phyloP scores from a whole-genome alignment of 345 rosid species.

The Kernera saxatilis region DNA sequence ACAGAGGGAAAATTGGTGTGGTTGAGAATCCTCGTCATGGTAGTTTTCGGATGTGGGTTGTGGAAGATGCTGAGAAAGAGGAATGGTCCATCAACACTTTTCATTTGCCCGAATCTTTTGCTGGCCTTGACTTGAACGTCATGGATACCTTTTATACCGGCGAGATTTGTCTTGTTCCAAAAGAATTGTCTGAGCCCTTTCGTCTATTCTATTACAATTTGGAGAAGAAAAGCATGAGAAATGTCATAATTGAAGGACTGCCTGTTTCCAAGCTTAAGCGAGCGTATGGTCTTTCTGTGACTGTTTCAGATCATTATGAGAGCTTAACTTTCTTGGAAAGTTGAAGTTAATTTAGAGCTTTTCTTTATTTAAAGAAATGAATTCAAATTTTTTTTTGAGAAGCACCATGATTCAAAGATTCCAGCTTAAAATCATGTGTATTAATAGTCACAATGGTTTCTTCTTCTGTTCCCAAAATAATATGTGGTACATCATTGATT shows the following conservation, averaged over 20 bases:
- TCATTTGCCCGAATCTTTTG: not conserved
- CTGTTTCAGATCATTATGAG: too few species aligned
- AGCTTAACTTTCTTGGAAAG: too few species aligned
- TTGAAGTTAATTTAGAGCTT: too few species aligned
- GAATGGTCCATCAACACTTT: not conserved
- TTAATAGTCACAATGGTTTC: too few species aligned
- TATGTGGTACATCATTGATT: too few species aligned
- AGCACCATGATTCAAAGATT: too few species aligned
- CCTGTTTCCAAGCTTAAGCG: not conserved
- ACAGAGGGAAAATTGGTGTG: not conserved
- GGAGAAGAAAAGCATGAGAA: not conserved
- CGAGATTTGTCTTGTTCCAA: slow-evolving; percentile 1
- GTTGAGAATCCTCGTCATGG: not conserved
- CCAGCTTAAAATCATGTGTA: too few species aligned
- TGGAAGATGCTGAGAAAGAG: slow-evolving; percentile 3
- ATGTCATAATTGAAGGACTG: not conserved
- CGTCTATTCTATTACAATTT: slow-evolving; percentile 3
- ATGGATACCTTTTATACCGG: not conserved
- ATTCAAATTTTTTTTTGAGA: too few species aligned
- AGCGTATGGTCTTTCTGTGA: not conserved
- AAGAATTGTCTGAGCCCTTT: not conserved
- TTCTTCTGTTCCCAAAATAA: too few species aligned
- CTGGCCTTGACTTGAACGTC: not conserved
- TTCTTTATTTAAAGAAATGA: too few species aligned
- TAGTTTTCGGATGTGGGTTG: slow-evolving; percentile 3